A percentile compares a stretch with the other conserved stretches of the same genome.
phyloP scores from a whole-genome alignment of 768 basidiomycete genomes.

The Melanogaster broomeanus region DNA sequence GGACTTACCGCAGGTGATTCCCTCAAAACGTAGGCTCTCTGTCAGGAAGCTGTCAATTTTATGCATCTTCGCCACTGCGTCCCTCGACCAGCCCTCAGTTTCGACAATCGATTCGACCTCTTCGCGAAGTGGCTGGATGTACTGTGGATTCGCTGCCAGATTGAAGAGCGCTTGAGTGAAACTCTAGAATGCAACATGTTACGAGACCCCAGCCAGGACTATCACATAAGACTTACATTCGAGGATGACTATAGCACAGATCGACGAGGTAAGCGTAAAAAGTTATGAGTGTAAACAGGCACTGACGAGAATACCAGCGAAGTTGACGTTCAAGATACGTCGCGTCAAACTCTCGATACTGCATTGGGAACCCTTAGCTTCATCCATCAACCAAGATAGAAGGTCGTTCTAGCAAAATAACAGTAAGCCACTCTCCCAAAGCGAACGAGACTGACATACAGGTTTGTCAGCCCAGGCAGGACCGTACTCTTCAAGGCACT shows the following conservation, averaged over 20 bases:
- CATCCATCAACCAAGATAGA: too few species aligned
- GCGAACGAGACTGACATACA: slow-evolving; percentile 14
- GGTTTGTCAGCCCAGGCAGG: slow-evolving; percentile 29
- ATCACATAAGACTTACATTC: slow-evolving; percentile 6
- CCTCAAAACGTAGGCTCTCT: slow-evolving; percentile 32
- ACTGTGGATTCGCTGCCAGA: slow-evolving; percentile 35
- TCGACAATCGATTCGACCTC: slow-evolving; percentile 33
- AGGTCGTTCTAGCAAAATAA: too few species aligned
- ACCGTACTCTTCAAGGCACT: slow-evolving; percentile 20
- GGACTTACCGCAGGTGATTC: slow-evolving; percentile 23
- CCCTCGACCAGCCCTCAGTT: slow-evolving; percentile 26
- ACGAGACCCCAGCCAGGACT: not conserved
- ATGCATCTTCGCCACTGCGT: slow-evolving; percentile 28
- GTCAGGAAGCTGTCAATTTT: slow-evolving; percentile 44
- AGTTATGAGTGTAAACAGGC: too few species aligned
- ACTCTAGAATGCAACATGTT: slow-evolving; percentile 14
- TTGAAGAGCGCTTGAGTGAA: slow-evolving; percentile 35
- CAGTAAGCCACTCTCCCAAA: too few species aligned
- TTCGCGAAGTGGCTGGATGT: slow-evolving; percentile 31
- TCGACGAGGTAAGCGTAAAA: not conserved
- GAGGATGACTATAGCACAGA: slow-evolving; percentile 16
- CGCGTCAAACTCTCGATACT: too few species aligned
- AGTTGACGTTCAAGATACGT: too few species aligned
- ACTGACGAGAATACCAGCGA: too few species aligned
- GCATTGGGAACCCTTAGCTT: too few species aligned